These are phyloP conservation scores for Kwoniella sp. DNA, from an alignment of 768 basidiomycete genomes.

Conservation along the genomic window DNA sequence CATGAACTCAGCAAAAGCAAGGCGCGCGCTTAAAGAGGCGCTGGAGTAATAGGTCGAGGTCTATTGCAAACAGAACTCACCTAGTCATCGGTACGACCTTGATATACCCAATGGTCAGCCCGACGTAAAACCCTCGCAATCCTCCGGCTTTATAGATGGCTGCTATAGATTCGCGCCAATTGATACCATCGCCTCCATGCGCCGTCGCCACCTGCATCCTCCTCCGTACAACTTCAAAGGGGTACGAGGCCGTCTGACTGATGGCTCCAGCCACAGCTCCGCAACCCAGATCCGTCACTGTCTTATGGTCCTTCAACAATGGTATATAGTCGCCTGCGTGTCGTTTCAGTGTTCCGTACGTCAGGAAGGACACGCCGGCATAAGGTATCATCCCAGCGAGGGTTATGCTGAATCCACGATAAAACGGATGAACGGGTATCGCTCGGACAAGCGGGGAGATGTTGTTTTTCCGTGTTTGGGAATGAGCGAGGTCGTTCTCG, in stretches of 20 bases:
- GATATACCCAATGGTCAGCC: slow-evolving; percentile 84
- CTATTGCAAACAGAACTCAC: slow-evolving; percentile 39
- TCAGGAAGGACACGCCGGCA: slow-evolving; percentile 90
- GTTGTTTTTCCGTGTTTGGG: slow-evolving; percentile 24
- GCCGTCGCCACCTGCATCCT: slow-evolving; percentile 95
- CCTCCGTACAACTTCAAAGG: slow-evolving; percentile 87
- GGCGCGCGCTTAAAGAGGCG: too few relatives aligned
- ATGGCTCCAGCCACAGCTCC: slow-evolving; percentile 84
- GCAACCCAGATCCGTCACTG: slow-evolving; percentile 71
- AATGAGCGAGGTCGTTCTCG: slow-evolving; percentile 60
- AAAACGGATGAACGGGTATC: slow-evolving; percentile 68
- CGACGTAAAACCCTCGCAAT: slow-evolving; percentile 86
- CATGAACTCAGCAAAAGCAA: too few relatives aligned
- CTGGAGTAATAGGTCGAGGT: too few relatives aligned
- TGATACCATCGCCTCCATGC: slow-evolving; percentile 66
- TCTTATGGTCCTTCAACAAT: slow-evolving; percentile 52
- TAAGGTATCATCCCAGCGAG: slow-evolving; percentile 92
- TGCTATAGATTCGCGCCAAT: slow-evolving; percentile 75
- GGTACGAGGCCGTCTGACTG: slow-evolving; percentile 88
- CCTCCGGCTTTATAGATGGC: slow-evolving; percentile 71
- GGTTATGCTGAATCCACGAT: slow-evolving; percentile 95
- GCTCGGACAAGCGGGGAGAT: slow-evolving; percentile 48
- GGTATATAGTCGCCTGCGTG: slow-evolving; percentile 57
- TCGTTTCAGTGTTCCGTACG: slow-evolving; percentile 72
- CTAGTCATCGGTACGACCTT: slow-evolving; percentile 92